These are phyloP conservation scores for Cryphonectria parasitica DNA, from an alignment of 2,329 filamentous ascomycete species.

Conservation along the genomic window DNA sequence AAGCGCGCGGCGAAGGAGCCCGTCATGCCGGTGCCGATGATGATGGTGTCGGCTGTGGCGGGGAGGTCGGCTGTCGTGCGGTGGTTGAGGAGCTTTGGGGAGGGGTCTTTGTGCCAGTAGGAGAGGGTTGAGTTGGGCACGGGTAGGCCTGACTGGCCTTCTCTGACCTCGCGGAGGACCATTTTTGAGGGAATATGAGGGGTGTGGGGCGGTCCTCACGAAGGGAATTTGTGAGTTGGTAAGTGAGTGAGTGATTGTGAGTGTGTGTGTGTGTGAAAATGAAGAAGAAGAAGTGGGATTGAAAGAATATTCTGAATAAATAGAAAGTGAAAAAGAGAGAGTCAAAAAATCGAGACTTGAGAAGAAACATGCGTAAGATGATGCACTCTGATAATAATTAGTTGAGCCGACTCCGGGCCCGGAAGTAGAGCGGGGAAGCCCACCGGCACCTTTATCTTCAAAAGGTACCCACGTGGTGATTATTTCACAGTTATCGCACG, in stretches of 20 bases:
- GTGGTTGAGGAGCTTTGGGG: conserved; percentile 66
- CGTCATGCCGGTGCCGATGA: conserved; percentile 77
- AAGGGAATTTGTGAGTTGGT: no score
- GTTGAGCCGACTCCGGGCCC: neutral
- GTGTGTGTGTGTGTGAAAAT: neutral
- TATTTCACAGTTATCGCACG: neutral
- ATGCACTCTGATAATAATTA: neutral
- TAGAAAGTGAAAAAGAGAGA: neutral
- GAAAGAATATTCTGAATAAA: no score
- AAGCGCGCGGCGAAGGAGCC: conserved; percentile 72
- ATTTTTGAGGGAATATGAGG: conserved; percentile 20
- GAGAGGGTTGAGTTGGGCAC: conserved; percentile 63
- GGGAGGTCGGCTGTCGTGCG: conserved; percentile 69
- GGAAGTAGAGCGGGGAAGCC: conserved; percentile 4
- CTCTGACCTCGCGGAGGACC: conserved; percentile 32
- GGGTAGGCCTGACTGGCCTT: conserved; percentile 59
- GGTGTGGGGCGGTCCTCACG: no score
- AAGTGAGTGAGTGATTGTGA: neutral
- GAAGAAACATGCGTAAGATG: neutral
- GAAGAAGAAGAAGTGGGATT: neutral
- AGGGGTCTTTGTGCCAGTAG: conserved; percentile 76
- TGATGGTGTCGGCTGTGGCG: conserved; percentile 65
- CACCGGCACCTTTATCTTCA: conserved; percentile 4
- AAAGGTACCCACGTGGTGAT: neutral
- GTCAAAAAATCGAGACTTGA: neutral